Evolutionary conservation across 2,329 filamentous ascomycete species (phyloP), one percentile per base, ranked within the genome.

Genomic region (Beauveria rudraprayagi): DNA sequence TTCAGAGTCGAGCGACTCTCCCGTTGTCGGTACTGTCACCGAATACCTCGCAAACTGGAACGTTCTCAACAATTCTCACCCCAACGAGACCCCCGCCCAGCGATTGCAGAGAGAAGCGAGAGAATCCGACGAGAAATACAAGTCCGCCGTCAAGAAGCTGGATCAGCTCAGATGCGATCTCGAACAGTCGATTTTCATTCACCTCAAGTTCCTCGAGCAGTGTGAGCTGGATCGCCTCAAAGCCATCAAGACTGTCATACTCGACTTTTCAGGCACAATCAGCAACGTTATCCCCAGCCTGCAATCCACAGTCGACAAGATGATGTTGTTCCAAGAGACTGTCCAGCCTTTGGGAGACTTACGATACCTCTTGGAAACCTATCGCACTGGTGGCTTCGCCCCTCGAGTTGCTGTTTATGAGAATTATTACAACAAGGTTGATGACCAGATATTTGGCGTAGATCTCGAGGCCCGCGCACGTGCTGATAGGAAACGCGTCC

Each of bases 281-380:
- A 93, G 93, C 80, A 99, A 99, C 70, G 93, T 97, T 68, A 97
- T 99, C 65, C 95, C 94, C 19, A 95, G 90, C 70, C 78, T 99
- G 64, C 94, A 97, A 75, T 93, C 93, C 62, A 92, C 92, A 0
- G 92, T 99, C 26, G 94, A 99, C 77, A 92, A 95, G 72, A 97
- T 99, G 92, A 92, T 99, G 87, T 82, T 99, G 52, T 99, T 95
- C 77, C 94, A 99, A 74, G 94, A 99, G 79, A 97, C 94, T 0
- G 90, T 99, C n/a, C 94, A 97, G 74, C 94, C 94, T 6, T 73
- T 87, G 53, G 90, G 91, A 44, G 94, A 99, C 74, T 78, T 99
- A 67, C 85, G 94, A 65, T 99, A 97, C 73, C 83, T 99, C 63
- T 81, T 99, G 51, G 94, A 99, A 77, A 99, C 93, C 72, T 99